phyloP scores from a whole-genome alignment of 257 asterid species.

The Capsicum pubescens region DNA sequence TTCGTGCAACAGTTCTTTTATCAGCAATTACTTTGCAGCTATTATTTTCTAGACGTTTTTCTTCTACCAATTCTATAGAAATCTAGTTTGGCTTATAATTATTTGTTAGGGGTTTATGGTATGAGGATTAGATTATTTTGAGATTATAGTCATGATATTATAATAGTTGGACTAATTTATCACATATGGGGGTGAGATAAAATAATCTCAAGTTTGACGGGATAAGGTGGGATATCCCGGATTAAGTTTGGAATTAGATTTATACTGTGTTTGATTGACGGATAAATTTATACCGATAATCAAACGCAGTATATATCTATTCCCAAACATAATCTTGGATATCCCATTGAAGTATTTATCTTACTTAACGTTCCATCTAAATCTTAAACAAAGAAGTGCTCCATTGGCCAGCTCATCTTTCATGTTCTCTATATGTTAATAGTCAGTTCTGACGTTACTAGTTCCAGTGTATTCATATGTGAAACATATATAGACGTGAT shows the following conservation, averaged over 20 bases:
- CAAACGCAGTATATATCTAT: too few relatives aligned
- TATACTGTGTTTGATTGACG: neutral
- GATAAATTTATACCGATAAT: neutral
- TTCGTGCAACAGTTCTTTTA: neutral
- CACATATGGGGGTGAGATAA: neutral
- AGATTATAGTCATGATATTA: neutral
- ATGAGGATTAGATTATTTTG: too few relatives aligned
- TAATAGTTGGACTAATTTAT: neutral
- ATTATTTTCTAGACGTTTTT: neutral
- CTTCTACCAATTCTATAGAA: neutral
- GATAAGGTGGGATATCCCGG: too few relatives aligned
- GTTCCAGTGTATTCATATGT: too few relatives aligned
- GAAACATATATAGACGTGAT: too few relatives aligned
- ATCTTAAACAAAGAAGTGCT: too few relatives aligned
- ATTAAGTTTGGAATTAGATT: neutral
- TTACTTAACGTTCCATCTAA: too few relatives aligned
- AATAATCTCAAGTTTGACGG: too few relatives aligned
- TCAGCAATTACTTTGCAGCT: neutral
- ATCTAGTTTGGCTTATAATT: neutral
- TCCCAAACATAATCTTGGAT: too few relatives aligned
- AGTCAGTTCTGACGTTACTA: too few relatives aligned
- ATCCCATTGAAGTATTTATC: neutral
- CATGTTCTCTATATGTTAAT: too few relatives aligned
- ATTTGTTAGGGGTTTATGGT: neutral
- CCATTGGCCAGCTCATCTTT: too few relatives aligned